Conservation (phyloP, 2,329 filamentous ascomycete genomes). For the Stachybotrys chartarum region DNA sequence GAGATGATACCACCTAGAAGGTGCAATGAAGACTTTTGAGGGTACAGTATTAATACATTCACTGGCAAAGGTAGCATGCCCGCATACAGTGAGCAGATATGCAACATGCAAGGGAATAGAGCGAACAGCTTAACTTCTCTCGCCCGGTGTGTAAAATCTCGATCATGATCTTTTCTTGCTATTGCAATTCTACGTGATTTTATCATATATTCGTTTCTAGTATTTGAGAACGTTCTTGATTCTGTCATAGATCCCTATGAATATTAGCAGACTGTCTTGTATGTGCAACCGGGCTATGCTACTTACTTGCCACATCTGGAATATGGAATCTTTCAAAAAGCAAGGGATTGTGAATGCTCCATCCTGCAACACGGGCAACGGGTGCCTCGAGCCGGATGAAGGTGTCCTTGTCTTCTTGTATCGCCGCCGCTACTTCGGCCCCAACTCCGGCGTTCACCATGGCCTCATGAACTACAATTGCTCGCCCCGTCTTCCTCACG, state of each 20-base stretch:
- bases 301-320: slow-evolving; percentile 82
- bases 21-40: no score
- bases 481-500: slow-evolving; percentile 79
- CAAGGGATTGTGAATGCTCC: slow-evolving; percentile 77
- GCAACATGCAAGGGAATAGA: no score
- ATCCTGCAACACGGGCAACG: slow-evolving; percentile 78
- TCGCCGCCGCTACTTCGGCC: slow-evolving; percentile 79
- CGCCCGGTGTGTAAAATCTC: no score
- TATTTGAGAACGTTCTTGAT: slow-evolving; percentile 63
- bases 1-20: no score
- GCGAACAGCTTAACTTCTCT: no score
- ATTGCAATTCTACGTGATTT: slow-evolving; percentile 1
- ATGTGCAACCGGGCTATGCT: not conserved
- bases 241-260: slow-evolving; percentile 60
- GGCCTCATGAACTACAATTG: slow-evolving; percentile 84
- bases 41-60: no score
- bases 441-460: slow-evolving; percentile 88
- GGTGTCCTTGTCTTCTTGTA: slow-evolving; percentile 70
- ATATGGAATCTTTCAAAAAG: slow-evolving; percentile 74
- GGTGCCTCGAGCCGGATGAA: slow-evolving; percentile 82
- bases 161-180: no score
- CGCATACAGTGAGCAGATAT: no score
- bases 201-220: slow-evolving; percentile 25
- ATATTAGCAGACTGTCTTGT: slow-evolving; percentile 3
- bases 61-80: no score